A percentile compares a stretch with the other conserved stretches of the same genome.
These are phyloP conservation scores for Hypoxylon sp. DNA, from an alignment of 2,329 filamentous ascomycete genomes.

Conservation along the genomic window DNA sequence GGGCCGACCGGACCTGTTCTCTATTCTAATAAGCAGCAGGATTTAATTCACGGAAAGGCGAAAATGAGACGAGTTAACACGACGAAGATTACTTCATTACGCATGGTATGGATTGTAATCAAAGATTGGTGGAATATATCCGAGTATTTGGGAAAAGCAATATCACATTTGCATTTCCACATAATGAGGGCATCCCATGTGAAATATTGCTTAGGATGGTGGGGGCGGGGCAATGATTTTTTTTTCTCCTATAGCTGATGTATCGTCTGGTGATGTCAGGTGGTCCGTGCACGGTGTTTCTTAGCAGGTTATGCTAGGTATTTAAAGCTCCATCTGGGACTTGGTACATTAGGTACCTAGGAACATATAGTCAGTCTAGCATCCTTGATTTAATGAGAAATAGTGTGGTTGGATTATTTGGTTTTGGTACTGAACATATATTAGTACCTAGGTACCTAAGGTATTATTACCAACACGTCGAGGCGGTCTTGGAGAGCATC, in stretches of 20 bases:
- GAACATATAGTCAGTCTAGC: background rate
- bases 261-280: background rate
- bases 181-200: background rate
- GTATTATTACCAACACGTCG: background rate
- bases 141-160: background rate
- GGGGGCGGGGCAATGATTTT: slow-evolving; percentile 45
- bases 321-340: too few relatives aligned
- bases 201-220: slow-evolving; percentile 26
- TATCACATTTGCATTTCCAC: background rate
- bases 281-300: background rate
- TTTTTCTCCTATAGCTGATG: slow-evolving; percentile 2
- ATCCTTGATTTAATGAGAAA: too few relatives aligned
- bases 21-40: background rate
- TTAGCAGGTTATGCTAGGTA: background rate
- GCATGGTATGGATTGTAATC: background rate
- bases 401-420: too few relatives aligned
- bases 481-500: background rate
- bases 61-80: too few relatives aligned
- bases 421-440: background rate
- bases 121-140: background rate
- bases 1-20: background rate
- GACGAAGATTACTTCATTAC: background rate
- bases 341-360: background rate
- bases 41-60: background rate
- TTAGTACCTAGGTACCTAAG: background rate